A percentile compares a stretch with the other conserved stretches of the same genome.
Evolutionary conservation across 345 rosid genomes (phyloP).

Genomic region (Linum tenue): DNA sequence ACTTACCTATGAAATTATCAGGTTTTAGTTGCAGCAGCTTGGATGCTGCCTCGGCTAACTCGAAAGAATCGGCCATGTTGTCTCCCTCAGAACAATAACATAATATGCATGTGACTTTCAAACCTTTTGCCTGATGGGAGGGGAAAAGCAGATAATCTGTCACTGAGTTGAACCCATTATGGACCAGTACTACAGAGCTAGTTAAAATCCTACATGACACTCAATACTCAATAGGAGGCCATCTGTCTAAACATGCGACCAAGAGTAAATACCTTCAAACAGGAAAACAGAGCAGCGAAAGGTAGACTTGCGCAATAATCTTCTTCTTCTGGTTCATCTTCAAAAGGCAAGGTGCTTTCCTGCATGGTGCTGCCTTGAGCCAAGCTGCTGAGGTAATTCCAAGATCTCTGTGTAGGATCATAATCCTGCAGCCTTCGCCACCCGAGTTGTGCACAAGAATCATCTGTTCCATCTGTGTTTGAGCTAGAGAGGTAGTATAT

Average conservation of each 20-base stretch:
- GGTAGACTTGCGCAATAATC: slow-evolving; percentile 91
- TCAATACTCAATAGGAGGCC: neutral
- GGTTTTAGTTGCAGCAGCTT: slow-evolving; percentile 40
- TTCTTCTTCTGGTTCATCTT: slow-evolving; percentile 81
- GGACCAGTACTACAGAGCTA: neutral
- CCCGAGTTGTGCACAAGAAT: slow-evolving; percentile 60
- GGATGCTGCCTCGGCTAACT: slow-evolving; percentile 64
- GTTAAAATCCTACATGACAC: neutral
- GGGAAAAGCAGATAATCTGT: neutral
- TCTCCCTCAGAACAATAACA: slow-evolving; percentile 98
- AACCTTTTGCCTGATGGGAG: slow-evolving; percentile 60
- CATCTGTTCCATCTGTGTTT: slow-evolving; percentile 60
- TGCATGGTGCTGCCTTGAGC: slow-evolving; percentile 38
- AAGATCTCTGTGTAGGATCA: slow-evolving; percentile 60
- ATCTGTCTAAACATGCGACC: neutral
- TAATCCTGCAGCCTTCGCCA: slow-evolving; percentile 68
- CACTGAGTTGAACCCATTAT: slow-evolving; percentile 5
- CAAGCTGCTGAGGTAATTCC: slow-evolving; percentile 64
- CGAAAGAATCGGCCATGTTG: slow-evolving; percentile 67
- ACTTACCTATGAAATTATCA: slow-evolving; percentile 40
- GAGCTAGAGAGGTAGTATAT: slow-evolving; percentile 57
- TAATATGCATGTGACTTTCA: slow-evolving; percentile 72
- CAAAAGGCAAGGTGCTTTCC: slow-evolving; percentile 38
- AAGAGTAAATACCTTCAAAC: slow-evolving; percentile 51
- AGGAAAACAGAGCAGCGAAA: slow-evolving; percentile 84